A percentile compares a stretch with the other conserved stretches of the same genome.
phyloP scores from a whole-genome alignment of 1,284 basidiomycete genomes.

The Malassezia sympodialis region DNA sequence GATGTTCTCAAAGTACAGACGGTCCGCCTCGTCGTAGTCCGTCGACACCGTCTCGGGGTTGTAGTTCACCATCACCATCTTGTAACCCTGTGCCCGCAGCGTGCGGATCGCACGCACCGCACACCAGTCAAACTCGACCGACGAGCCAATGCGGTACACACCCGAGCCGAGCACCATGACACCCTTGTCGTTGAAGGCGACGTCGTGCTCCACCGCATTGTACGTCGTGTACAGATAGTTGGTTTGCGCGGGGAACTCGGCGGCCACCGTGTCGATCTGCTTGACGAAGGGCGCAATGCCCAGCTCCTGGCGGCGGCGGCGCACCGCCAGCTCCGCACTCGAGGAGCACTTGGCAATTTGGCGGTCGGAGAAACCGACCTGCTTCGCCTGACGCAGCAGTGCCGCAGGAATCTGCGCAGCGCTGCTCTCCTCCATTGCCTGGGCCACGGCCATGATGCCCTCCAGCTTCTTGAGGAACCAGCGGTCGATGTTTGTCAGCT shows the following conservation, averaged over 20 bases:
- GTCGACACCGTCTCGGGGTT: constrained; percentile 98
- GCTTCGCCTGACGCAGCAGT: constrained; percentile 74
- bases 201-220: constrained; percentile 84
- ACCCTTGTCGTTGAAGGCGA: constrained; percentile 78
- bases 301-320: constrained; percentile 71
- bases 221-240: constrained; percentile 99
- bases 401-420: constrained; percentile 61
- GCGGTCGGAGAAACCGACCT: constrained; percentile 89
- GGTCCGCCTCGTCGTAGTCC: constrained; percentile 96
- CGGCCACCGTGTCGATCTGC: constrained; percentile 97
- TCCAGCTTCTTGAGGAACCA: constrained; percentile 91
- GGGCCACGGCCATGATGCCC: constrained; percentile 28
- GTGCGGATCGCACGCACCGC: constrained; percentile 94
- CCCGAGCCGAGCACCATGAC: constrained; percentile 96
- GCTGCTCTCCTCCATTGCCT: constrained; percentile 56
- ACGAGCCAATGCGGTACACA: constrained; percentile 95
- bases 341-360: constrained; percentile 71
- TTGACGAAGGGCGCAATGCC: constrained; percentile 85
- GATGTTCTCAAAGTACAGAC: constrained; percentile 98
- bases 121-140: constrained; percentile 99
- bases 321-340: constrained; percentile 79
- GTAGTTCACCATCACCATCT: constrained; percentile 99
- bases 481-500: constrained; percentile 92
- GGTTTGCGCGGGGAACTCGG: constrained; percentile 95
- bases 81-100: constrained; percentile 80